Evolutionary conservation across 148 eudicot species (phyloP).

Genomic region (Fagopyrum homotropicum): DNA sequence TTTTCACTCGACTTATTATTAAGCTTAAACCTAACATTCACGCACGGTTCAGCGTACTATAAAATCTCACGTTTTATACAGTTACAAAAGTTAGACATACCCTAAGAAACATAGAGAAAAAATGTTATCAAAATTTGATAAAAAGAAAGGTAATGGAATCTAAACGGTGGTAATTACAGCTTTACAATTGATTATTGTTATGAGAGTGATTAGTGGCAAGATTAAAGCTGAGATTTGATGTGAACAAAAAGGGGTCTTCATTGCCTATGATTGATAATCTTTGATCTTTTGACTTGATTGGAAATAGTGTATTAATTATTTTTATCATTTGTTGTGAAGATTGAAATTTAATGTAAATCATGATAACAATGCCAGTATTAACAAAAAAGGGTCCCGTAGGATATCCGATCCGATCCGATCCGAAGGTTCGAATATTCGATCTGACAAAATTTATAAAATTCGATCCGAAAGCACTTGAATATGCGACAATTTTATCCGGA

Average conservation of each 20-base stretch:
- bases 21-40: too few species aligned
- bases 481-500: too few species aligned
- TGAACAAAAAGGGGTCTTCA: background rate
- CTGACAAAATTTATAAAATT: too few species aligned
- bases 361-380: background rate
- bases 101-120: too few species aligned
- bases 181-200: background rate
- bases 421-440: too few species aligned
- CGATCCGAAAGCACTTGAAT: too few species aligned
- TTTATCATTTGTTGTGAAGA: too few species aligned
- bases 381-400: background rate
- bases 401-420: background rate
- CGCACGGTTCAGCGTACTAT: too few species aligned
- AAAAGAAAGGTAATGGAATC: background rate
- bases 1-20: too few species aligned
- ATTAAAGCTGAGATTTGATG: constrained; percentile 6
- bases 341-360: background rate
- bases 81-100: too few species aligned
- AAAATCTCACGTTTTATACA: too few species aligned
- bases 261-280: background rate
- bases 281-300: background rate
- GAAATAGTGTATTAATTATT: background rate
- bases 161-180: background rate
- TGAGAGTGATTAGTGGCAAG: constrained; percentile 6
- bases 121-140: background rate